Conservation (phyloP, 352 stramenopile species). For the Globisporangium splendens region DNA sequence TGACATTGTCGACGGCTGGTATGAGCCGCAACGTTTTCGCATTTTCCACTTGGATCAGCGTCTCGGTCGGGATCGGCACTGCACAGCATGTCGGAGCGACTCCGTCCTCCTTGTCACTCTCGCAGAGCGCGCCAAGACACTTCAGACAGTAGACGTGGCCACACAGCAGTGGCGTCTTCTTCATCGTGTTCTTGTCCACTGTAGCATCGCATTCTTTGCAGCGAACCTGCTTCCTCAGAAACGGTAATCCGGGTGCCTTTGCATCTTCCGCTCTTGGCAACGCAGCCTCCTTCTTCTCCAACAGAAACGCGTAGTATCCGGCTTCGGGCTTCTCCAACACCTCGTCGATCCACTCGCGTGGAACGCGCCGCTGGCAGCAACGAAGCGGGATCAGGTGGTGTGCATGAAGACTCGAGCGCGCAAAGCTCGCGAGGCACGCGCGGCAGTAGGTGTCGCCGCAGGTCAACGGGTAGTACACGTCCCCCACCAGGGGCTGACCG, state of each 20-base stretch:
- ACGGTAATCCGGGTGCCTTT: neutral
- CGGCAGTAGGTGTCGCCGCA: conserved; percentile 41
- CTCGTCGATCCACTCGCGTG: conserved; percentile 20
- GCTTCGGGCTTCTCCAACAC: conserved; percentile 35
- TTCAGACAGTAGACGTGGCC: conserved; percentile 8
- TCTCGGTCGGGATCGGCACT: neutral
- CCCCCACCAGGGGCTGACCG: neutral
- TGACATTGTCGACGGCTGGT: too few relatives aligned
- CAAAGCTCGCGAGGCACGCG: conserved; percentile 19
- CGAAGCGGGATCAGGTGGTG: conserved; percentile 21
- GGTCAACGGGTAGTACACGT: conserved; percentile 26
- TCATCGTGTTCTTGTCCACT: neutral
- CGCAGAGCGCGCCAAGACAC: neutral
- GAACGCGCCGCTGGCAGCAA: conserved; percentile 35
- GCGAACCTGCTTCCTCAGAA: neutral
- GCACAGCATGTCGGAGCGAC: neutral
- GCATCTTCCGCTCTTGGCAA: neutral
- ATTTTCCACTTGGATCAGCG: neutral
- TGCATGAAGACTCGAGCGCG: conserved; percentile 18
- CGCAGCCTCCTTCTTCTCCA: conserved; percentile 1
- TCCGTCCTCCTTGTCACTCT: neutral
- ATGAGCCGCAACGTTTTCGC: too few relatives aligned
- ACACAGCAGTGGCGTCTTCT: conserved; percentile 15
- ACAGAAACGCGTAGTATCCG: conserved; percentile 38
- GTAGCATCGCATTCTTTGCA: conserved; percentile 16